Conservation (phyloP, 495 filamentous ascomycete genomes). For the Ramalina intermedia region DNA sequence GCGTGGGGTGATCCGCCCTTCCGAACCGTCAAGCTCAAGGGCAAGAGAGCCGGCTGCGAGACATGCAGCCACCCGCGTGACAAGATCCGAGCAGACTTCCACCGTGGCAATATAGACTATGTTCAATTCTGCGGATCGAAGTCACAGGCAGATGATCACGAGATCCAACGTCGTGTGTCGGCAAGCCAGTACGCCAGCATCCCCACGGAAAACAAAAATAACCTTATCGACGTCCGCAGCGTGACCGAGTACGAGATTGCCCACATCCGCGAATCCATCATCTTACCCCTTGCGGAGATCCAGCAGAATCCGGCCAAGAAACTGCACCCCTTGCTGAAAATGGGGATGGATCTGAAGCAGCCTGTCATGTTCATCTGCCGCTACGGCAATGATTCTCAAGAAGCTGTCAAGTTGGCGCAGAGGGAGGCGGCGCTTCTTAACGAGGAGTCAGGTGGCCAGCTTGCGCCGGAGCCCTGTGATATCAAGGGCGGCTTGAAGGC, state of each 20-base stretch:
- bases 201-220: slow-evolving; percentile 19
- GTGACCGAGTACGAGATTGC: slow-evolving; percentile 75
- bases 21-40: slow-evolving; percentile 55
- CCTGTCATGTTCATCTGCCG: slow-evolving; percentile 51
- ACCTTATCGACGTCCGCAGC: slow-evolving; percentile 72
- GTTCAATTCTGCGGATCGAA: slow-evolving; percentile 59
- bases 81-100: slow-evolving; percentile 47
- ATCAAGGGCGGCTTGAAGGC: slow-evolving; percentile 67
- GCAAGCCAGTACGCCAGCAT: slow-evolving; percentile 36
- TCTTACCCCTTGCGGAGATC: slow-evolving; percentile 56
- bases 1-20: slow-evolving; percentile 54
- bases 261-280: slow-evolving; percentile 55
- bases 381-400: slow-evolving; percentile 79
- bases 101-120: slow-evolving; percentile 56
- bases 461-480: slow-evolving; percentile 33
- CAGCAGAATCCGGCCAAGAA: slow-evolving; percentile 13
- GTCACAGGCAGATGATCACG: slow-evolving; percentile 34
- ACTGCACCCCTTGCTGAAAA: neutral
- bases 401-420: slow-evolving; percentile 56
- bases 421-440: slow-evolving; percentile 36
- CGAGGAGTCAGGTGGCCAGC: neutral
- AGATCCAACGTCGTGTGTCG: slow-evolving; percentile 46
- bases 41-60: slow-evolving; percentile 51
- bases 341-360: neutral
- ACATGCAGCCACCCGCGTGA: slow-evolving; percentile 52